Conservation (phyloP, 495 filamentous ascomycete genomes). For the Amorphotheca resinae region DNA sequence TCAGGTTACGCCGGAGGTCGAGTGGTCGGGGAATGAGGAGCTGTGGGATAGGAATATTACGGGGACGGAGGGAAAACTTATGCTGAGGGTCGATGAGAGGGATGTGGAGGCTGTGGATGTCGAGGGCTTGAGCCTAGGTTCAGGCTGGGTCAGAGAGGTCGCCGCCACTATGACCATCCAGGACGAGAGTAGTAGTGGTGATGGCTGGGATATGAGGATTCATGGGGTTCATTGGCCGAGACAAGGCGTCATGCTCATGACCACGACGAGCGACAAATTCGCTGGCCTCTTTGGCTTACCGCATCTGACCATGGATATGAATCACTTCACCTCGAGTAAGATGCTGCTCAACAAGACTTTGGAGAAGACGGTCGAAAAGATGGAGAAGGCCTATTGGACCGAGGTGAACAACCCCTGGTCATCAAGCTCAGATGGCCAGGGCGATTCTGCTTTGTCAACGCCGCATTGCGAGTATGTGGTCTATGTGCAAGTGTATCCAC, state of each 20-base stretch:
- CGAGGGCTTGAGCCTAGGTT: background rate
- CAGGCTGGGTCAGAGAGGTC: constrained; percentile 42
- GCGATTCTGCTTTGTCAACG: constrained; percentile 42
- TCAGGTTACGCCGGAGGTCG: constrained; percentile 33
- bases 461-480: constrained; percentile 83
- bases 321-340: constrained; percentile 55
- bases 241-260: constrained; percentile 62
- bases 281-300: constrained; percentile 78
- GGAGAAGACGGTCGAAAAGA: constrained; percentile 48
- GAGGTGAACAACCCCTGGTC: constrained; percentile 29
- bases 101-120: constrained; percentile 28
- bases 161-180: constrained; percentile 54
- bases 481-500: constrained; percentile 70
- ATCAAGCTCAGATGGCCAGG: constrained; percentile 47
- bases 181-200: constrained; percentile 51
- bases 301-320: constrained; percentile 57
- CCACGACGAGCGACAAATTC: constrained; percentile 87
- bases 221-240: constrained; percentile 74
- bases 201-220: constrained; percentile 61
- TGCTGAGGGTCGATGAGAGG: constrained; percentile 37
- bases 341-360: constrained; percentile 59
- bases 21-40: constrained; percentile 22
- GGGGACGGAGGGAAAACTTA: constrained; percentile 41
- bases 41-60: constrained; percentile 60
- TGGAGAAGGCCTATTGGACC: constrained; percentile 34